Conservation (phyloP, 352 stramenopile genomes). For the Phytophthora kernoviae region DNA sequence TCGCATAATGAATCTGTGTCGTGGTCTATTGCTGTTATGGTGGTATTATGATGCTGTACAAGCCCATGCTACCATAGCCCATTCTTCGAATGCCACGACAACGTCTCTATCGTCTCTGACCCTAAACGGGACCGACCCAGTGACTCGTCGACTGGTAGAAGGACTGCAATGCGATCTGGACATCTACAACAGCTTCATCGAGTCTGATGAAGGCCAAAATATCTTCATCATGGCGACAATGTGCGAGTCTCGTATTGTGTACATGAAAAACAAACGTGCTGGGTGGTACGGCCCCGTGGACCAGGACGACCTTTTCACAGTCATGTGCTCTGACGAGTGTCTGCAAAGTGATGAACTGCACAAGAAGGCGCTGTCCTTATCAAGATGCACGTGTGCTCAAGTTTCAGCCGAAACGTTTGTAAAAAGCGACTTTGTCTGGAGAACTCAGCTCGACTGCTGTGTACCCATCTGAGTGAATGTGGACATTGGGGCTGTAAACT, state of each 20-base stretch:
- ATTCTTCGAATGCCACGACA: conserved; percentile 16
- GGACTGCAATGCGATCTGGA: conserved; percentile 50
- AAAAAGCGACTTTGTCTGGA: conserved; percentile 80
- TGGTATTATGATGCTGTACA: background rate
- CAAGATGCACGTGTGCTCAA: conserved; percentile 82
- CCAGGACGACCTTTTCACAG: conserved; percentile 69
- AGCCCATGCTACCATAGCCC: background rate
- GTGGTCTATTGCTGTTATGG: background rate
- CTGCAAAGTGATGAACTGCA: conserved; percentile 80
- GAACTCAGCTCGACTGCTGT: conserved; percentile 83
- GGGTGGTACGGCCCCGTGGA: conserved; percentile 64
- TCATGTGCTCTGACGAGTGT: conserved; percentile 90
- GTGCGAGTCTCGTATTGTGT: conserved; percentile 79
- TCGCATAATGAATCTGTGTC: background rate
- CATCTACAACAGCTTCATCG: conserved; percentile 59
- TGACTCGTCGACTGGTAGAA: conserved; percentile 32
- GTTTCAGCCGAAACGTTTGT: conserved; percentile 76
- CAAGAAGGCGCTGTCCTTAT: conserved; percentile 70
- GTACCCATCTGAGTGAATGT: conserved; percentile 86
- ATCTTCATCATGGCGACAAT: conserved; percentile 77
- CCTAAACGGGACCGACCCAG: conserved; percentile 9
- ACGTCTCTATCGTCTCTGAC: conserved; percentile 3
- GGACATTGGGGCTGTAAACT: conserved; percentile 87
- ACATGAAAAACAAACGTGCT: conserved; percentile 62
- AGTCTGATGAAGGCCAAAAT: conserved; percentile 60